Base-by-base conservation (phyloP, 306 rosid genomes). In the Rosa multiflora region DNA sequence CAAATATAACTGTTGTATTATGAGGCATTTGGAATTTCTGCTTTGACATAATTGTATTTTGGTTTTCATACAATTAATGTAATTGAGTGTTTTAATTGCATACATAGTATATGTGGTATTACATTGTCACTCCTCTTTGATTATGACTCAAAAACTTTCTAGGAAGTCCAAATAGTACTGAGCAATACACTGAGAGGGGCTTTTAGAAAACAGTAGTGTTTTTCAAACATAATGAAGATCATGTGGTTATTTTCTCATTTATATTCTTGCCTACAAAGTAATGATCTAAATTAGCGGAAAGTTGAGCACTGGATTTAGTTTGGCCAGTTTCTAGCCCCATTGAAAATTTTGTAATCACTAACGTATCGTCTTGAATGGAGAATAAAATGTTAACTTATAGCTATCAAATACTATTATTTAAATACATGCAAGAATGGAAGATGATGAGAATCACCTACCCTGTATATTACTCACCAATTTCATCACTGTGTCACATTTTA, bases 1-100 rank as follows among this genome's bases (percentile, higher is more conserved):
- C 8, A 78, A 35, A 74, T 39, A 52, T 51, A 46, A 59, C 76
- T 68, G 48, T 74, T 63, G 66, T 75, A 76, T 63, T 66, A 40
- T 62, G 70, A 67, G 82, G 35, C 49, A 42, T 75, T 61, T 75
- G 7, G 44, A 17, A 44, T 51, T 17, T 35, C 47, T 61, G 14
- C 23, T 8, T 15, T 62, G 46, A 61, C 46, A 14, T 21, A 61
- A 23, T 61, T 11, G 5, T 32, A 10, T 29, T 8, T 62, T 46
- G 59, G 71, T 46, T 62, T 29, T 44, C 29, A 46, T 75, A 62
- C 18, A 46, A 32, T 76, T 26, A 17, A 74, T n/a, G 61, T 13
- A 13, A 3, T 74, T 5, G 14, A 5, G 35, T 32, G 37, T 62
- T 64, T 61, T 58, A 17, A 4, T 44, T 75, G 78, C 70, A 56